A percentile compares a stretch with the other conserved stretches of the same genome.
Evolutionary conservation across 1,284 basidiomycete genomes (phyloP).

Genomic region (Coriolopsis trogii): DNA sequence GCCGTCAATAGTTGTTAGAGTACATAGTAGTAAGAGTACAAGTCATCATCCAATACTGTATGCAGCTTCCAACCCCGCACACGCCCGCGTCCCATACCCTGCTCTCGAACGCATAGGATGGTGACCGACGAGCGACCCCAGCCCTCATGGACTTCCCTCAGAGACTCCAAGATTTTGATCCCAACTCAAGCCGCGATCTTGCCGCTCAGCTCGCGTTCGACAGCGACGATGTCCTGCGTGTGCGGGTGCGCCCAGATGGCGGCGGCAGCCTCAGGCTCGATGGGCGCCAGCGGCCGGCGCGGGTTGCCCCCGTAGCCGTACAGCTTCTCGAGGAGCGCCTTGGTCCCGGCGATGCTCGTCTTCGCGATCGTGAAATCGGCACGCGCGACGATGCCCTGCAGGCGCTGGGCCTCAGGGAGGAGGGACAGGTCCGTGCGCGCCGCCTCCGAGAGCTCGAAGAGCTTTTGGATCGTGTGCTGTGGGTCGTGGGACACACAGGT

Average conservation of each 20-base stretch:
- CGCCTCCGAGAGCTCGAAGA: conserved; percentile 64
- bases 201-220: conserved; percentile 65
- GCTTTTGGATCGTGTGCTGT: conserved; percentile 61
- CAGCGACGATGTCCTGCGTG: conserved; percentile 64
- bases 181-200: conserved; percentile 29
- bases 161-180: neutral
- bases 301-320: conserved; percentile 80
- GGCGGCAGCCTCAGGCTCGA: conserved; percentile 54
- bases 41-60: too few relatives aligned
- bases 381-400: conserved; percentile 81
- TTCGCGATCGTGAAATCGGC: conserved; percentile 84
- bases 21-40: too few relatives aligned
- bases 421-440: conserved; percentile 54
- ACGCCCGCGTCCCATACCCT: too few relatives aligned
- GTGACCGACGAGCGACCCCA: neutral
- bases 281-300: conserved; percentile 75
- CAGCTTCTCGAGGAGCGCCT: conserved; percentile 74
- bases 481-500: neutral
- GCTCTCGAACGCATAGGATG: too few relatives aligned
- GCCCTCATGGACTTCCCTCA: neutral
- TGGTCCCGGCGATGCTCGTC: conserved; percentile 81
- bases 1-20: too few relatives aligned
- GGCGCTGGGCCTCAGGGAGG: conserved; percentile 69
- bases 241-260: conserved; percentile 73
- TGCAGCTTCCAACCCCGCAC: too few relatives aligned